These are phyloP conservation scores for Rhodosporidiobolus sp. DNA, from an alignment of 768 basidiomycete genomes.

Conservation along the genomic window DNA sequence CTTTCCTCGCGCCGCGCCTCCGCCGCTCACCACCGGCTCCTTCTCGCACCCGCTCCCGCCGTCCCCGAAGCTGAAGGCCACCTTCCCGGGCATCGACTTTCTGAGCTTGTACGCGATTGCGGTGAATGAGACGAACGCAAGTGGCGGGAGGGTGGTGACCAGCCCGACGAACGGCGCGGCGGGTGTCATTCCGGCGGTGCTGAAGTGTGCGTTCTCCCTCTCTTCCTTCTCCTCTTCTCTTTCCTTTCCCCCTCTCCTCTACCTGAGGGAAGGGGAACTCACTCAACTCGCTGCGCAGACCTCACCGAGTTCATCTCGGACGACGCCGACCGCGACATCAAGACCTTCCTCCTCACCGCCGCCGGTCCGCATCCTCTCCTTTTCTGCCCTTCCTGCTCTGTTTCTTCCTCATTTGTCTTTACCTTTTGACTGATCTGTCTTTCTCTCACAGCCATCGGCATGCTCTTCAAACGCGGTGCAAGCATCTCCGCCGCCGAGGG, in stretches of 20 bases:
- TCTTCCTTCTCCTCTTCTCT: too few relatives aligned
- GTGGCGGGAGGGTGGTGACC: conserved; percentile 89
- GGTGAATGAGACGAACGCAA: conserved; percentile 90
- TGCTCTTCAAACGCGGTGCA: conserved; percentile 95
- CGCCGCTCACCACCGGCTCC: conserved; percentile 25
- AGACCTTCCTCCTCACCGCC: conserved; percentile 86
- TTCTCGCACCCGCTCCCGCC: conserved; percentile 37
- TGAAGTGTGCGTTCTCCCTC: conserved; percentile 55
- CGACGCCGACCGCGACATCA: conserved; percentile 78
- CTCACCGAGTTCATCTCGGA: conserved; percentile 73
- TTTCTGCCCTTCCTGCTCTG: too few relatives aligned
- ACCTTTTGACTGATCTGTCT: too few relatives aligned
- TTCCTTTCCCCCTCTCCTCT: too few relatives aligned
- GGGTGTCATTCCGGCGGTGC: conserved; percentile 74
- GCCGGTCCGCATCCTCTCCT: too few relatives aligned
- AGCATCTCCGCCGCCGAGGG: conserved; percentile 96
- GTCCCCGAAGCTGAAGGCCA: conserved; percentile 58
- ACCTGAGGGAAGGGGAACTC: too few relatives aligned
- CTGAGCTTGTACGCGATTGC: conserved; percentile 79
- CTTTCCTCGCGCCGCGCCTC: not conserved
- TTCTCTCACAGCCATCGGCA: conserved; percentile 61
- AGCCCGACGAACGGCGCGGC: conserved; percentile 68
- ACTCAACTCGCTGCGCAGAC: conserved; percentile 9
- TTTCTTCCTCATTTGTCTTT: too few relatives aligned
- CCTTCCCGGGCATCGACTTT: conserved; percentile 90